Percentiles rank a stretch among this genome's conserved stretches.
phyloP scores from a whole-genome alignment of 1,284 basidiomycete genomes.

The Apiotrichum sp. region DNA sequence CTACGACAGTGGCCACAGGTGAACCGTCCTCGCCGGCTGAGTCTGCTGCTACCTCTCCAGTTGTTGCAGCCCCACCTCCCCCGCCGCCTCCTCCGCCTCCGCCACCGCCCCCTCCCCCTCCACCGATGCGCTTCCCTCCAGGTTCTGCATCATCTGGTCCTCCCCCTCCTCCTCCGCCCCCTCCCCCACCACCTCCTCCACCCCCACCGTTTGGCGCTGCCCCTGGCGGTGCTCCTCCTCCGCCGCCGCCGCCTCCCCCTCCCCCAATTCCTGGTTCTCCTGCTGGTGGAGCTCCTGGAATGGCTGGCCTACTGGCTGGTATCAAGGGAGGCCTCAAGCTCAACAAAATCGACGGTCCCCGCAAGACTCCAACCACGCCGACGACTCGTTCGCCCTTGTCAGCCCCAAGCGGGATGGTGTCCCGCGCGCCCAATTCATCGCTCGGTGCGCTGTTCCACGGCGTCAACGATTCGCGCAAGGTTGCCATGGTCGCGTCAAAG shows the following conservation, averaged over 20 bases:
- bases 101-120: constrained; percentile 23
- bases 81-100: constrained; percentile 13
- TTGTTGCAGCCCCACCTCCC: constrained; percentile 5
- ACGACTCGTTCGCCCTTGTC: constrained; percentile 6
- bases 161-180: constrained; percentile 18
- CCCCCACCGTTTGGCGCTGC: constrained; percentile 19
- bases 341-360: constrained; percentile 15
- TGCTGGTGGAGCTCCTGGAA: constrained; percentile 18
- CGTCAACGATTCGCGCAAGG: constrained; percentile 58
- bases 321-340: constrained; percentile 42
- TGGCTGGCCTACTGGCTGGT: constrained; percentile 41
- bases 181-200: constrained; percentile 22
- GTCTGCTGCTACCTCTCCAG: constrained; percentile 1
- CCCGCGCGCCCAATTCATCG: constrained; percentile 35
- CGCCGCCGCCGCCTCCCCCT: constrained; percentile 27
- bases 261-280: constrained; percentile 43
- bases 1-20: neutral
- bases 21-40: neutral
- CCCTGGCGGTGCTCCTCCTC: constrained; percentile 9
- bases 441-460: constrained; percentile 36
- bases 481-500: constrained; percentile 72
- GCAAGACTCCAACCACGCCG: constrained; percentile 6
- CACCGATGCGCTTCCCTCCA: constrained; percentile 18
- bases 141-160: constrained; percentile 30
- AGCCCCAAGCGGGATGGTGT: constrained; percentile 15